Conservation (phyloP, 495 filamentous ascomycete genomes). For the Tetracladium setigerum region DNA sequence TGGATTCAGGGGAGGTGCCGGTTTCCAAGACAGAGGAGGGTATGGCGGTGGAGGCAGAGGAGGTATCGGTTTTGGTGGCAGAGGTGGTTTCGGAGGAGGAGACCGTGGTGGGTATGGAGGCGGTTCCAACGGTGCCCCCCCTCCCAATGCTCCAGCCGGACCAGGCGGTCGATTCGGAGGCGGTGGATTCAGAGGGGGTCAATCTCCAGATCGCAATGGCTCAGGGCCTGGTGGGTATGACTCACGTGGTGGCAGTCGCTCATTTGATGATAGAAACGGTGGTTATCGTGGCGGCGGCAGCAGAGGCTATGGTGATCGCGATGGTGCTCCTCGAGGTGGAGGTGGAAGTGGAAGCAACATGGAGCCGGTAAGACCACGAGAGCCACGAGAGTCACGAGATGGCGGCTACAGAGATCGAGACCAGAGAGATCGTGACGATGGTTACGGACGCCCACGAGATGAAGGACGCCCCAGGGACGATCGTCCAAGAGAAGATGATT, state of each 20-base stretch:
- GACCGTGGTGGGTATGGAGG: constrained; percentile 36
- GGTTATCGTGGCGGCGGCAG: constrained; percentile 54
- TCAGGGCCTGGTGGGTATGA: constrained; percentile 48
- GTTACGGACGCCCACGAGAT: constrained; percentile 39
- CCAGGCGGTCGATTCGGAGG: constrained; percentile 55
- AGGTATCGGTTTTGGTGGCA: constrained; percentile 53
- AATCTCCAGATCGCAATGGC: constrained; percentile 26
- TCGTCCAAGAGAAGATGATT: constrained; percentile 47
- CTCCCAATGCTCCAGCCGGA: constrained; percentile 72
- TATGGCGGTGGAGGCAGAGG: constrained; percentile 33
- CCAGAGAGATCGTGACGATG: constrained; percentile 31
- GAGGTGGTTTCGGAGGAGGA: constrained; percentile 31
- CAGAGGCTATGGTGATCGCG: constrained; percentile 47
- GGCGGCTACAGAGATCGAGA: constrained; percentile 36
- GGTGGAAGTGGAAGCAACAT: constrained; percentile 56
- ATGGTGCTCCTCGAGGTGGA: constrained; percentile 44
- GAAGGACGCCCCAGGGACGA: neutral
- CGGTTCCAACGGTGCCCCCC: constrained; percentile 40
- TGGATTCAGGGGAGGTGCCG: constrained; percentile 47
- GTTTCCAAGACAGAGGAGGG: constrained; percentile 44
- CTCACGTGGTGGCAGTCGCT: constrained; percentile 48
- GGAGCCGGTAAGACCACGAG: constrained; percentile 56
- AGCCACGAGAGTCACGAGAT: constrained; percentile 12
- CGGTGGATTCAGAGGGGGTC: constrained; percentile 46
- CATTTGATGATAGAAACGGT: constrained; percentile 56